Percentiles rank a stretch among this genome's conserved stretches.
These are phyloP conservation scores for Acacia pycnantha DNA, from an alignment of 331 rosid species.

Conservation along the genomic window DNA sequence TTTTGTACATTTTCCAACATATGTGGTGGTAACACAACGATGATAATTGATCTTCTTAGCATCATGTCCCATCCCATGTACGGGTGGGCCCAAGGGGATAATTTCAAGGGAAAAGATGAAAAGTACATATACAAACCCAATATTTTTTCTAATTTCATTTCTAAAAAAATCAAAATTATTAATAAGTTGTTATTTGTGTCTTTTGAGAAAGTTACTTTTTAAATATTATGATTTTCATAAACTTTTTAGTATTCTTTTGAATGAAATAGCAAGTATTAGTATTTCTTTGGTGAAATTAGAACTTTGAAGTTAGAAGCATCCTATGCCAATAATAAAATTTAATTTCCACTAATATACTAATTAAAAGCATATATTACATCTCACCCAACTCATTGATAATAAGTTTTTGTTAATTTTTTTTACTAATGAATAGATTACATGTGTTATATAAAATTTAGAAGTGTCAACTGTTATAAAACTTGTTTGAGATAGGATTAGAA, in stretches of 20 bases:
- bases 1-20: conserved; percentile 26
- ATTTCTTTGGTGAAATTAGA: too few species aligned
- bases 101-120: background rate
- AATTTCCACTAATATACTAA: background rate
- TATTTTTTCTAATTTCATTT: background rate
- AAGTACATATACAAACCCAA: background rate
- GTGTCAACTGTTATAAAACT: too few species aligned
- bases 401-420: background rate
- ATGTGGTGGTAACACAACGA: conserved; percentile 41
- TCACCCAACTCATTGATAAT: background rate
- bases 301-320: background rate
- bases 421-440: too few species aligned
- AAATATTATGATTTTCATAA: background rate
- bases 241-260: background rate
- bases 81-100: conserved; percentile 59
- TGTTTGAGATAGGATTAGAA: too few species aligned
- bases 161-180: background rate
- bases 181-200: background rate
- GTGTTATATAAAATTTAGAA: too few species aligned
- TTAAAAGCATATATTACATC: background rate
- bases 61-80: conserved; percentile 50
- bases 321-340: background rate
- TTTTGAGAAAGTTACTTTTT: background rate
- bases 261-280: too few species aligned
- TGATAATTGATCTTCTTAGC: conserved; percentile 36